Base-by-base conservation (phyloP, 2,329 filamentous ascomycete species). In the Calonectria fujianensis region DNA sequence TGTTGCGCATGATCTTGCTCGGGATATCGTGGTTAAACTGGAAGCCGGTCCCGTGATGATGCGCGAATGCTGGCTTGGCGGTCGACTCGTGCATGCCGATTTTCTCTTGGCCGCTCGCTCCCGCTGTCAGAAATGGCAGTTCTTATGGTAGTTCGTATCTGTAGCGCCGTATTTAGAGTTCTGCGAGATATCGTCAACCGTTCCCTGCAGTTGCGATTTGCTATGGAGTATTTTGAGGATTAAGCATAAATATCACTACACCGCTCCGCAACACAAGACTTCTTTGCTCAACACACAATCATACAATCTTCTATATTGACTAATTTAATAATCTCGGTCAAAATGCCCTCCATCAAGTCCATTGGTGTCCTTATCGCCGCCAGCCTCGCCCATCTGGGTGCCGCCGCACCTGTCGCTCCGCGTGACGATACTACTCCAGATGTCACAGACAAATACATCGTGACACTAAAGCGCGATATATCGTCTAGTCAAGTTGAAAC, bases 381-480 rank as follows among this genome's bases (percentile, higher is more conserved):
- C 14, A 35, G 57, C 8, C 35, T 63, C 9, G 37, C 24, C n/a
- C 57, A 63, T 4, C 37, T 63, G 2, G 57, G 57, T 29, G 37
- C 24, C n/a, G n/a, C 57, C 4, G 16, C 27, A 0, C 57, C 57
- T 9, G 9, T 63, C n/a, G n/a, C 57, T 27, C 11, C 10, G 8
- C 45, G 45, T 48, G 24, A 24, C 9, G 57, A 63, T 13, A 18
- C 11, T 8, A 35, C 20, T 1, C 57, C 57, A 16, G 35, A 63
- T 63, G 57, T 63, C 35, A 63, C 65, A 24, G 65, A 68, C 16
- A 68, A 39, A 27, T 68, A 54, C 27, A 68, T 68, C n/a, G 35
- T 68, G 13, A 68, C 65, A 20, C 32, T 68, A 18, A 68, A 68
- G 18, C 37, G 48, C 16, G 14, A 51, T 9, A 57, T 68, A 24